These are phyloP conservation scores for Verticillium tricorpus DNA, from an alignment of 2,329 filamentous ascomycete genomes.

Conservation along the genomic window DNA sequence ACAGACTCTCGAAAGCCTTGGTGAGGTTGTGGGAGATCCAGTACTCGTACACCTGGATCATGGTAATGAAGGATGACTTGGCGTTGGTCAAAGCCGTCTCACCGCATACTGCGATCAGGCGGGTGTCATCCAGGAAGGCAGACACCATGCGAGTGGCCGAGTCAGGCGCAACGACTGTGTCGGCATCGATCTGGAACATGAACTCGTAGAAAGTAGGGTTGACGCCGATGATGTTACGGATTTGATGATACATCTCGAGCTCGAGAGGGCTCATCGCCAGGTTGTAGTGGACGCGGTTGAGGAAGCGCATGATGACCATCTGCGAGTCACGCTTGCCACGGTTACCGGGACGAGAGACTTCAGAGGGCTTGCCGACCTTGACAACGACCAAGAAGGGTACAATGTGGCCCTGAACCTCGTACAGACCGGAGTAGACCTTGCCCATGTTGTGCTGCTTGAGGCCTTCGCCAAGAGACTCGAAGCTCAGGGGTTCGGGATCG, in stretches of 20 bases:
- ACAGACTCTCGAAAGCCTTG: conserved; percentile 96
- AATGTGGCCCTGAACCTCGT: conserved; percentile 96
- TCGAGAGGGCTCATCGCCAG: conserved; percentile 93
- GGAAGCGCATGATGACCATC: conserved; percentile 97
- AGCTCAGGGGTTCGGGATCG: conserved; percentile 92
- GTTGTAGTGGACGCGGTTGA: conserved; percentile 98
- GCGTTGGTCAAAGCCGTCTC: conserved; percentile 92
- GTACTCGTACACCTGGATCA: conserved; percentile 99
- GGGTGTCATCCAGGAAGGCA: conserved; percentile 84
- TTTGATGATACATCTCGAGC: conserved; percentile 97
- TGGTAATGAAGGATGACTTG: conserved; percentile 89
- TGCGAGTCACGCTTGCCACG: conserved; percentile 99
- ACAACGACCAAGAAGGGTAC: conserved; percentile 96
- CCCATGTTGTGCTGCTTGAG: conserved; percentile 99
- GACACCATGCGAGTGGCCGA: conserved; percentile 90
- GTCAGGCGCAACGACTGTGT: conserved; percentile 88
- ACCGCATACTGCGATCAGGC: conserved; percentile 89
- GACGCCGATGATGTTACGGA: conserved; percentile 96
- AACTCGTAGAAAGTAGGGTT: conserved; percentile 99
- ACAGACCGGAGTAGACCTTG: conserved; percentile 95
- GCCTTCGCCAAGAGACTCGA: conserved; percentile 92
- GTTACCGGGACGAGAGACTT: conserved; percentile 91
- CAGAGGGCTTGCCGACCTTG: conserved; percentile 96
- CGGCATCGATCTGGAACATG: conserved; percentile 92
- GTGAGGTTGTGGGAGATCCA: conserved; percentile 97